Base-by-base conservation (phyloP, 2,329 filamentous ascomycete species). In the Aspergillus intermedius region DNA sequence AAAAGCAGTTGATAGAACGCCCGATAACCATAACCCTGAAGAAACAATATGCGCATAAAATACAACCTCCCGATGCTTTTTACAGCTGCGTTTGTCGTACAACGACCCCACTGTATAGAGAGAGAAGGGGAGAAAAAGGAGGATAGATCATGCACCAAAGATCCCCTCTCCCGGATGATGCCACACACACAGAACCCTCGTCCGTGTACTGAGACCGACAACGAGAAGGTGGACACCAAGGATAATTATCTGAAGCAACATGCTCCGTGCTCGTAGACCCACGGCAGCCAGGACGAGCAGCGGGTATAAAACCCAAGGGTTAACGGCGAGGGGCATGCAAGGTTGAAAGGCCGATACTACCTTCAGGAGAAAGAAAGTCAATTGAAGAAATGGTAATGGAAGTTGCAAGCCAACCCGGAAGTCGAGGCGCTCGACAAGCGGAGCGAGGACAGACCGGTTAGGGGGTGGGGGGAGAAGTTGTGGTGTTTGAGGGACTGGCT, bases 291-390 rank as follows among this genome's bases (percentile, higher is more conserved):
- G 65, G 3, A 78, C 68, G 4, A 94, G 70, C 2, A 95, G 71
- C 3, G 86, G 82, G 55, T 85, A 83, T 4, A 82, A 75, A 4
- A 90, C 69, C 65, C 79, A 79, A 5, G 81, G 73, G 41, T 78
- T 83, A n/a, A 81, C 76, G 40, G 82, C 81, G 49, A 83, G 83
- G 0, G 89, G 89, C 63, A 81, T 82, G 65, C 90, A 95, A 1
- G 84, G 79, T 42, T 78, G 75, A 2, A 79, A 76, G 8, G 93
- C 68, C 0, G 81, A 81, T 10, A 77, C 69, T 7, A 90, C 69
- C 66, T 95, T 95, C 44, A 78, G 55, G 5, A 85, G 64, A 58
- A 95, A 91, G 1, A 91, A 57, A 1, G 67, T 58, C 2, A 88
- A 67, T 43, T 84, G 83, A 17, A 78, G 54, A 4, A 71, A 46